Percentiles rank a stretch among this genome's conserved stretches.
These are phyloP conservation scores for Aureobasidium sp. DNA, from an alignment of 2,329 filamentous ascomycete species.

Conservation along the genomic window DNA sequence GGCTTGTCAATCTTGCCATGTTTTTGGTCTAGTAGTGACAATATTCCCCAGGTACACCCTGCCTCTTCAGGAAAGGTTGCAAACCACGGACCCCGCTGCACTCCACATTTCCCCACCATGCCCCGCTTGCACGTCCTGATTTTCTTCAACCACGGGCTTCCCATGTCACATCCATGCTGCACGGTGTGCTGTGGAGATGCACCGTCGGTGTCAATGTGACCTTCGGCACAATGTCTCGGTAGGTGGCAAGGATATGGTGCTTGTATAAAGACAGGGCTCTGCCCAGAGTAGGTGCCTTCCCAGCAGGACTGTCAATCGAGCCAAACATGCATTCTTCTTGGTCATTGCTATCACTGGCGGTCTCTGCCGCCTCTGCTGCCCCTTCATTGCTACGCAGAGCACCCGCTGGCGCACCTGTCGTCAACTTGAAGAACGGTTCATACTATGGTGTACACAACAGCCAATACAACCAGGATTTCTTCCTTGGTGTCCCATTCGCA, in stretches of 20 bases:
- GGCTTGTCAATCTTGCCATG: not conserved
- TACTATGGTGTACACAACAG: constrained; percentile 31
- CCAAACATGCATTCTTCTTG: constrained; percentile 8
- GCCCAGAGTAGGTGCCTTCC: not conserved
- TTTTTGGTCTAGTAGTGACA: not conserved
- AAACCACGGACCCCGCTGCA: not conserved
- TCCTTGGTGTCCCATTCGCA: constrained; percentile 30
- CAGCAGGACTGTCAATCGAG: not conserved
- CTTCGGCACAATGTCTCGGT: not conserved
- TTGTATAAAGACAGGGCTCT: not conserved
- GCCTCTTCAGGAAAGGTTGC: not conserved
- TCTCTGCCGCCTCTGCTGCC: constrained; percentile 8
- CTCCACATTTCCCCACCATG: not conserved
- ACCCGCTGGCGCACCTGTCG: constrained; percentile 24
- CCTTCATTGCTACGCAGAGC: not conserved
- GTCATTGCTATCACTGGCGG: constrained; percentile 4
- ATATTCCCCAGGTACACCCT: not conserved
- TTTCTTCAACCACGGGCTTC: not conserved
- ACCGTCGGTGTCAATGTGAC: not conserved
- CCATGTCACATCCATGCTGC: not conserved
- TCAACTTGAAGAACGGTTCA: constrained; percentile 35
- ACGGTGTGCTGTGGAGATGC: not conserved
- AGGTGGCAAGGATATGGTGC: not conserved
- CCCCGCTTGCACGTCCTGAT: not conserved
- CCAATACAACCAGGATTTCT: constrained; percentile 34